Percentiles rank a stretch among this genome's conserved stretches.
Evolutionary conservation across 768 basidiomycete species (phyloP).

Genomic region (Astraeus odoratus): DNA sequence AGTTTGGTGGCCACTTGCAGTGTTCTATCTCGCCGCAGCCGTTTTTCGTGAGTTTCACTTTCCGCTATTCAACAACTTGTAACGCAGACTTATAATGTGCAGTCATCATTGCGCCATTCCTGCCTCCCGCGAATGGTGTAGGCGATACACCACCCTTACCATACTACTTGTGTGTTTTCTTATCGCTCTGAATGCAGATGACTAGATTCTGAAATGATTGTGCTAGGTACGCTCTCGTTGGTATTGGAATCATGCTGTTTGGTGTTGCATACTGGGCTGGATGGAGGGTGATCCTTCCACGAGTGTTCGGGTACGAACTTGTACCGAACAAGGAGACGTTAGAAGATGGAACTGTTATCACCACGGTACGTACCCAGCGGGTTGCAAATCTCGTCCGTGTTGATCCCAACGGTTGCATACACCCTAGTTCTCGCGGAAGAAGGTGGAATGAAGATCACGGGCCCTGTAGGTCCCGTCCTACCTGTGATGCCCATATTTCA

Average conservation of each 20-base stretch:
- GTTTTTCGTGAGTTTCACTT: slow-evolving; percentile 37
- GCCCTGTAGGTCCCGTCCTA: no score
- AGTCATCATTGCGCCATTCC: slow-evolving; percentile 52
- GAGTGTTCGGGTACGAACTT: slow-evolving; percentile 41
- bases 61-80: fast-evolving
- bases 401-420: not conserved
- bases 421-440: not conserved
- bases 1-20: slow-evolving; percentile 52
- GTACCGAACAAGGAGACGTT: slow-evolving; percentile 43
- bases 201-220: not conserved
- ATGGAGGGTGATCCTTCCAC: slow-evolving; percentile 46
- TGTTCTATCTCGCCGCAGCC: slow-evolving; percentile 48
- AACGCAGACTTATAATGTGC: not conserved
- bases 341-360: slow-evolving; percentile 48
- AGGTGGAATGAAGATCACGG: not conserved
- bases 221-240: slow-evolving; percentile 45
- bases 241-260: slow-evolving; percentile 38
- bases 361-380: slow-evolving; percentile 32
- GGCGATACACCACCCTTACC: slow-evolving; percentile 58
- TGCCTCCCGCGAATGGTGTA: slow-evolving; percentile 44
- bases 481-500: no score
- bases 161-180: slow-evolving; percentile 39
- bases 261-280: slow-evolving; percentile 49
- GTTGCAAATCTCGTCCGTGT: not conserved
- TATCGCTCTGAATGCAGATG: not conserved